These are phyloP conservation scores for Termitomyces sp. DNA, from an alignment of 768 basidiomycete genomes.

Conservation along the genomic window DNA sequence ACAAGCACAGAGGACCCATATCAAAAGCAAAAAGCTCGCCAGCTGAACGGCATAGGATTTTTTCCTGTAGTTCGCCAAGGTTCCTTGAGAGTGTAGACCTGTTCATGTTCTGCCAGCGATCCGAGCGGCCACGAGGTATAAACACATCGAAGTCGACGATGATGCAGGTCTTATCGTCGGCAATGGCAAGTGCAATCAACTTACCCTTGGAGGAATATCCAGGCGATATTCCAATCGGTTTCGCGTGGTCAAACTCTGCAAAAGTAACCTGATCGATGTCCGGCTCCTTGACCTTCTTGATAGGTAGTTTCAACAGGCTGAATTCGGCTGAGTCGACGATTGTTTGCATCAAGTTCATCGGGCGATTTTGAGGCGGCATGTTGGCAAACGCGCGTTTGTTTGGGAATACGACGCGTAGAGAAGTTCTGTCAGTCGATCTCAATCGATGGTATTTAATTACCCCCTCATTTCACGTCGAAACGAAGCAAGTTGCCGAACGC, in stretches of 20 bases:
- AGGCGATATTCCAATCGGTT: conserved; percentile 45
- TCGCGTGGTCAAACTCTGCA: conserved; percentile 25
- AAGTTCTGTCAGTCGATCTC: background rate
- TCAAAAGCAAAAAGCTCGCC: conserved; percentile 51
- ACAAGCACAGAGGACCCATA: conserved; percentile 42
- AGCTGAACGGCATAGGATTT: conserved; percentile 37
- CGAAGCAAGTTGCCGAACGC: background rate
- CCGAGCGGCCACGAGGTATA: conserved; percentile 12
- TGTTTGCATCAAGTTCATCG: conserved; percentile 19
- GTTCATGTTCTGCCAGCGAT: conserved; percentile 8
- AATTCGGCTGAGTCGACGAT: conserved; percentile 25
- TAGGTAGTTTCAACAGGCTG: conserved; percentile 18
- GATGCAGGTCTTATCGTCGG: conserved; percentile 28
- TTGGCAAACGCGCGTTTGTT: background rate
- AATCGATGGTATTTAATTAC: too few species aligned
- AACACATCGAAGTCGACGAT: conserved; percentile 31
- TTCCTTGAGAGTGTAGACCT: conserved; percentile 10
- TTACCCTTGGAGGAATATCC: conserved; percentile 37
- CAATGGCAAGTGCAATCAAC: conserved; percentile 42
- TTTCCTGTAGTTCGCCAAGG: conserved; percentile 20
- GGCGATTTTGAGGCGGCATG: conserved; percentile 12
- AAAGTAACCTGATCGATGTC: conserved; percentile 20
- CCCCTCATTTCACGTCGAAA: too few species aligned
- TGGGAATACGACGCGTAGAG: background rate
- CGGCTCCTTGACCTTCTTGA: conserved; percentile 19